These are phyloP conservation scores for Rhododendron ovatum DNA, from an alignment of 148 eudicot genomes.

Conservation along the genomic window DNA sequence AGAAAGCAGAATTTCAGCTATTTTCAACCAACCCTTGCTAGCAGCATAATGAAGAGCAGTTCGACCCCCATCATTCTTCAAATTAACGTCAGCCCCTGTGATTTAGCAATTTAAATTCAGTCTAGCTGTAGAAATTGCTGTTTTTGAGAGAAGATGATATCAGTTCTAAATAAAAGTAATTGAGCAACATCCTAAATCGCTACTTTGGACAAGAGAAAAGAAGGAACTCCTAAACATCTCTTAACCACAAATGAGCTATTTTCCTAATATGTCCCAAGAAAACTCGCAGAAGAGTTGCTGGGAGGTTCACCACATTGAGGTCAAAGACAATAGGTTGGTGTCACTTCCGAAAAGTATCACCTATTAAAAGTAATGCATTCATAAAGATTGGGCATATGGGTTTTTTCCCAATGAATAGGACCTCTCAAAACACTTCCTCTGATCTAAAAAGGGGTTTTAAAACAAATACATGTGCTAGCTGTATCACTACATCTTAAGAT, in stretches of 20 bases:
- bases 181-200: background rate
- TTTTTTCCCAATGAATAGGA: background rate
- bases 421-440: background rate
- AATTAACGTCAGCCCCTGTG: slow-evolving; percentile 86
- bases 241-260: background rate
- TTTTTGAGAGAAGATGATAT: background rate
- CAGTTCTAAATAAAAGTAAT: background rate
- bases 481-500: background rate
- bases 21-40: slow-evolving; percentile 81
- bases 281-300: background rate
- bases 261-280: background rate
- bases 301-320: background rate
- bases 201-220: background rate
- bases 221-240: background rate
- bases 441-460: background rate
- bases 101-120: slow-evolving; percentile 12
- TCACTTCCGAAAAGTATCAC: background rate
- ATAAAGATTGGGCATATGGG: background rate
- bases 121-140: background rate
- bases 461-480: background rate
- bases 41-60: slow-evolving; percentile 98
- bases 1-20: slow-evolving; percentile 70
- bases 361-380: background rate
- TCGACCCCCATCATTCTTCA: slow-evolving; percentile 89
- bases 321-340: background rate